Evolutionary conservation across 176 grass and related monocot species (phyloP).

Genomic region (Ensete glaucum): DNA sequence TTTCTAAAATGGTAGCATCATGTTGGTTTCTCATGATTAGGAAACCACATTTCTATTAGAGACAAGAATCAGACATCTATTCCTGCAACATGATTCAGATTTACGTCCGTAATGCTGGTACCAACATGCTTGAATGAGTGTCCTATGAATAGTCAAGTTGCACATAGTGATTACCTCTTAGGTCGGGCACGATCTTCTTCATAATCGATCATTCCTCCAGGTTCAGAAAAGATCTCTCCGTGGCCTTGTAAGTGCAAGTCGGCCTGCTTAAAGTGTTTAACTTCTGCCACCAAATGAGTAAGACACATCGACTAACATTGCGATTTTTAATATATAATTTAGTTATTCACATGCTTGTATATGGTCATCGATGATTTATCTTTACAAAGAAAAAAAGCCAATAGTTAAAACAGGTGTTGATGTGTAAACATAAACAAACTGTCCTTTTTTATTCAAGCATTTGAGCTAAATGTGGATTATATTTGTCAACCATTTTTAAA

Average conservation of each 20-base stretch:
- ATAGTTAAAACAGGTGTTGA: not conserved
- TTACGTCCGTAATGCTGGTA: too few relatives aligned
- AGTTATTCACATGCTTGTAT: constrained; percentile 26
- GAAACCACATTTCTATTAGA: too few relatives aligned
- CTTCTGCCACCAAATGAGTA: constrained; percentile 87
- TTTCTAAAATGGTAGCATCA: too few relatives aligned
- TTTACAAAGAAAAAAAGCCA: not conserved
- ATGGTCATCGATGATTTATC: constrained; percentile 16
- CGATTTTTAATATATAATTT: constrained; percentile 47
- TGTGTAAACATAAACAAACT: not conserved
- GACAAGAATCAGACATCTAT: not conserved
- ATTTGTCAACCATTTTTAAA: not conserved
- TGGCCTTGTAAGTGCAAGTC: constrained; percentile 71
- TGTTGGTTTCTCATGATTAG: too few relatives aligned
- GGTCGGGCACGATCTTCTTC: constrained; percentile 93
- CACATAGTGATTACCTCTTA: constrained; percentile 57
- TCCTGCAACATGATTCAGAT: not conserved
- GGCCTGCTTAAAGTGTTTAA: constrained; percentile 92
- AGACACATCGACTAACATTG: constrained; percentile 67
- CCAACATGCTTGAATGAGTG: not conserved
- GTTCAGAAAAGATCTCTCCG: constrained; percentile 77
- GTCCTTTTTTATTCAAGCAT: not conserved
- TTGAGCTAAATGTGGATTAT: not conserved
- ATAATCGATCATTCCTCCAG: constrained; percentile 96
- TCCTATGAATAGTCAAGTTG: not conserved